These are phyloP conservation scores for Zoysia japonica DNA, from an alignment of 176 grass and related monocot genomes.

Conservation along the genomic window DNA sequence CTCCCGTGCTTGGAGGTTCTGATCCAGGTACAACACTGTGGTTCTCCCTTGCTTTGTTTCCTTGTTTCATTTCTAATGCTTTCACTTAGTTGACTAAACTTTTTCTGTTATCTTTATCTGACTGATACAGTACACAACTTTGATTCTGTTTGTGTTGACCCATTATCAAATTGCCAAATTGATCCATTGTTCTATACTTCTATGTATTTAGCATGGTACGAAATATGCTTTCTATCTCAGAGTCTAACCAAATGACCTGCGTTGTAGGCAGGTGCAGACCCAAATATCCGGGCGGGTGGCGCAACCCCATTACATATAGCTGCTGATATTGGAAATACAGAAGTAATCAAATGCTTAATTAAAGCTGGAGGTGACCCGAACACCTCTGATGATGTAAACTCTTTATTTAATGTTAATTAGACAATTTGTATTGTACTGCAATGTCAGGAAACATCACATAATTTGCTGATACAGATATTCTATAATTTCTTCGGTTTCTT, in stretches of 20 bases:
- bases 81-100: neutral
- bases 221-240: neutral
- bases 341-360: slow-evolving; percentile 75
- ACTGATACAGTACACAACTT: neutral
- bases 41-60: neutral
- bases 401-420: neutral
- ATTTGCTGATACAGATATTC: neutral
- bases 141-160: neutral
- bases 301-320: slow-evolving; percentile 90
- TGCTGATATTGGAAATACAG: slow-evolving; percentile 67
- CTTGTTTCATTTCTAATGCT: neutral
- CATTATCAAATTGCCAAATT: no score
- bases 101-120: slow-evolving; percentile 27
- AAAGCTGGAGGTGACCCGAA: slow-evolving; percentile 82
- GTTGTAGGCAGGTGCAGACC: slow-evolving; percentile 78
- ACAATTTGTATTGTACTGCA: neutral
- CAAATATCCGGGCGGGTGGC: slow-evolving; percentile 83
- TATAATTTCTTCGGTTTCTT: neutral
- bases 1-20: slow-evolving; percentile 80
- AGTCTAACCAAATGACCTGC: slow-evolving; percentile 23
- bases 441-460: neutral
- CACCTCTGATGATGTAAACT: slow-evolving; percentile 74
- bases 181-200: neutral
- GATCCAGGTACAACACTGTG: slow-evolving; percentile 55
- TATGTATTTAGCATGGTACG: neutral